Percentiles rank a stretch among this genome's conserved stretches.
These are phyloP conservation scores for Hortiboletus campestris DNA, from an alignment of 768 basidiomycete species.

Conservation along the genomic window DNA sequence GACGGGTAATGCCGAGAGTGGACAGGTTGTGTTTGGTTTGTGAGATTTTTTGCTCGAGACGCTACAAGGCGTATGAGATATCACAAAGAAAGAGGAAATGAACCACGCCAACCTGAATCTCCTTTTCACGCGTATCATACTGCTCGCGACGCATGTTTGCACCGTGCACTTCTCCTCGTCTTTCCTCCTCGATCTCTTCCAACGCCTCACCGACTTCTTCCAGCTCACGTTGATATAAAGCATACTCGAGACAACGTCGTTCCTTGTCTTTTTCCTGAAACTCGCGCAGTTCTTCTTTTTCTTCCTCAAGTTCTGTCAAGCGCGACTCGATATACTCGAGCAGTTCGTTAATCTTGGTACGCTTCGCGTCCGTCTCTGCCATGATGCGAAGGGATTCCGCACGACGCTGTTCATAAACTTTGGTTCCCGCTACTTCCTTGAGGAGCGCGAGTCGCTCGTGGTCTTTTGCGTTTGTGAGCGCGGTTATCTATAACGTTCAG, in stretches of 20 bases:
- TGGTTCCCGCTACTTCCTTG: slow-evolving; percentile 97
- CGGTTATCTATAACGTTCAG: slow-evolving; percentile 67
- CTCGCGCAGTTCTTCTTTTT: slow-evolving; percentile 96
- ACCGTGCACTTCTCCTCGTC: slow-evolving; percentile 77
- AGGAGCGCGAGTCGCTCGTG: slow-evolving; percentile 89
- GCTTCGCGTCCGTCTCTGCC: slow-evolving; percentile 93
- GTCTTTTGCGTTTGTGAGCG: slow-evolving; percentile 96
- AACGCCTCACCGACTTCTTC: slow-evolving; percentile 85
- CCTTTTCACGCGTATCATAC: slow-evolving; percentile 79
- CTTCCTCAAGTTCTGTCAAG: slow-evolving; percentile 89
- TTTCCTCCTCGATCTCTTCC: slow-evolving; percentile 83
- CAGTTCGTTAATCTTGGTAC: slow-evolving; percentile 86
- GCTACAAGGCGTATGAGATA: slow-evolving; percentile 40
- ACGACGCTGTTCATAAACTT: slow-evolving; percentile 94
- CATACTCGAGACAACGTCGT: slow-evolving; percentile 91
- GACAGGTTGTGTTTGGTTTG: slow-evolving; percentile 68
- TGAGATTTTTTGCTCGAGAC: slow-evolving; percentile 69
- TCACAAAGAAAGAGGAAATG: background rate
- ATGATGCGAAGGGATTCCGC: slow-evolving; percentile 93
- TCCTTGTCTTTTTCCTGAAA: slow-evolving; percentile 97
- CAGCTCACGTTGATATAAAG: slow-evolving; percentile 86
- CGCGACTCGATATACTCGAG: slow-evolving; percentile 90
- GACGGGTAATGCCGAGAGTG: slow-evolving; percentile 65
- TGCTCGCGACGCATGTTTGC: slow-evolving; percentile 81
- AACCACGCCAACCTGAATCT: slow-evolving; percentile 62